Evolutionary conservation across 495 filamentous ascomycete species (phyloP), one percentile per base, ranked within the genome.

Genomic region (Platismatia glauca): DNA sequence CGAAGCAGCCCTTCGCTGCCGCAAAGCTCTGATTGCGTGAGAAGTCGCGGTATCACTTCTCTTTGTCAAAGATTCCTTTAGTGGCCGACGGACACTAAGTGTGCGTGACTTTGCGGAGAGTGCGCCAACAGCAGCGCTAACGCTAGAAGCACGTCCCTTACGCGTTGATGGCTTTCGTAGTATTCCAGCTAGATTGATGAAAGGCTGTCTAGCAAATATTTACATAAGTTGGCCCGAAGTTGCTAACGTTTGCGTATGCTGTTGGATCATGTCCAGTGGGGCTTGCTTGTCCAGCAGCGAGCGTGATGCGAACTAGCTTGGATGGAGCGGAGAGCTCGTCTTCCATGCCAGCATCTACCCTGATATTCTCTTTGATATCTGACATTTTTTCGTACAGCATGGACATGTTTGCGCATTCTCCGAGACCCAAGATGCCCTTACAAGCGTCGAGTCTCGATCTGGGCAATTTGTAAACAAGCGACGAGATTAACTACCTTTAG

Each of bases 1-100:
- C 33, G 89, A 88, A 0, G 89, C 92, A 62, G 86, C 82, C 43
- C 87, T 83, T 52, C 89, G 84, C 65, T 81, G 78, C 68, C 90
- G 84, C 57, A 89, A 81, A 20, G 87, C 84, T 57, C 86, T 83
- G 58, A 87, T 80, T 33, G 84, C 87, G 76, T 91, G 85, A 0
- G 89, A 89, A 11, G 89, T 94, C 34, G 82, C 76, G 16, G 82
- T 83, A 44, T 79, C 78, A 33, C 68, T 71, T 59, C 71, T 68
- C 33, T 67, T 72, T 27, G 63, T 70, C n/a, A 73, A 71, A 16
- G 63, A 63, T 16, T 60, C 69, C 53, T 69, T 66, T 43, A 62
- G 64, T 34, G 63, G 63, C 53, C 59, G 68, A 33, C 58, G 58
- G 53, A 52, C 39, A 43, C 58, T 63, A 34, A 68, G 69, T 35